These are phyloP conservation scores for Quercus robur DNA, from an alignment of 306 rosid species.

Conservation along the genomic window DNA sequence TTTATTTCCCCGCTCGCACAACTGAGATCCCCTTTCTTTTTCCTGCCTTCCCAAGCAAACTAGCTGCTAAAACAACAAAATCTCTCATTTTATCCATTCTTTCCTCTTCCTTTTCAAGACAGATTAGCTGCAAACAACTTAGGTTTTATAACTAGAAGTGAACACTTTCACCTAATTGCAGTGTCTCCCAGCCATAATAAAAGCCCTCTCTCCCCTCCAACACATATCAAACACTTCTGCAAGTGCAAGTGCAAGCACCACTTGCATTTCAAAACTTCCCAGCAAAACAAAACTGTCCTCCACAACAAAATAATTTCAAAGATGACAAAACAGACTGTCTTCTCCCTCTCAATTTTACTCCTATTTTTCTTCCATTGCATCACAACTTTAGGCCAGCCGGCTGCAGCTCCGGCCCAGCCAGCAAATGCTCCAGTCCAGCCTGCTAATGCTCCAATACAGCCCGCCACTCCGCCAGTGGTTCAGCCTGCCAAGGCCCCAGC, in stretches of 20 bases:
- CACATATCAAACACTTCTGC: constrained; percentile 21
- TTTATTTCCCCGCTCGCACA: constrained; percentile 17
- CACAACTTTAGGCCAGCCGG: not conserved
- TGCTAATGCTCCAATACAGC: not conserved
- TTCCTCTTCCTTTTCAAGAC: constrained; percentile 24
- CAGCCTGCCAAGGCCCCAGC: not conserved
- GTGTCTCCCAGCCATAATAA: constrained; percentile 27
- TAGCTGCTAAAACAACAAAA: constrained; percentile 12
- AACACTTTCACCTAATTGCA: constrained; percentile 23
- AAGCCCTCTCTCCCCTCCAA: constrained; percentile 1
- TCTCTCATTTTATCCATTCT: constrained; percentile 24
- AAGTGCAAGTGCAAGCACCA: constrained; percentile 4
- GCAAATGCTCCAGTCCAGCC: not conserved
- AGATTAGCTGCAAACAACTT: constrained; percentile 21
- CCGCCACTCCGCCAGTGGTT: too few relatives aligned
- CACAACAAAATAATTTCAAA: not conserved
- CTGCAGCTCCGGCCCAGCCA: not conserved
- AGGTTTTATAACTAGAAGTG: constrained; percentile 22
- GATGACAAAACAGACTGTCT: constrained; percentile 22
- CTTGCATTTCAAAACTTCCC: not conserved
- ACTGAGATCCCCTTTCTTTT: constrained; percentile 20
- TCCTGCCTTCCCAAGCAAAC: constrained; percentile 29
- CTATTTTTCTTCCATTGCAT: not conserved
- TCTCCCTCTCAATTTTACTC: constrained; percentile 1
- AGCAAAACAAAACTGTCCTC: not conserved